Base-by-base conservation (phyloP, 2,329 filamentous ascomycete species). In the Hypocrella siamensis region DNA sequence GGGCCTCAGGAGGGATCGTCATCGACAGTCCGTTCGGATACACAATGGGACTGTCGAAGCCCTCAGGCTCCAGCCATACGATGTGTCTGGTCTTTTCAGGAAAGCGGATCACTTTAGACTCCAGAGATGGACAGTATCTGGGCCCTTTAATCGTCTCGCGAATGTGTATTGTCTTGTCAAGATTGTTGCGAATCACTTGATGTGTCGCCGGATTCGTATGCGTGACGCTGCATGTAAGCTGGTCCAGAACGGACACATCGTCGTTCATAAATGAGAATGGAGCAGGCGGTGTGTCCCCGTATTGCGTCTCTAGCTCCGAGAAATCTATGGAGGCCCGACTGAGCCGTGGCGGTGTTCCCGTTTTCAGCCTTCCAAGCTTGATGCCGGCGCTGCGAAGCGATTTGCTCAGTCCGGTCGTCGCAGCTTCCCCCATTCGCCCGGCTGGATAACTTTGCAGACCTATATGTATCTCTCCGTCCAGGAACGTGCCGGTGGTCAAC, bases 11-110 rank as follows among this genome's bases (percentile, higher is more conserved):
- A 0, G 90, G 90, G 3, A 98, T 76, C 0, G 90, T 98, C 84
- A 96, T 96, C 18, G 85, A 93, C 25, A 98, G 76, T 1, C 90
- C 90, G 46, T 98, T 98, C 1, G 90, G 90, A 48, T 98, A 98
- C 34, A 98, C 77, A 28, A 93, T 67, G 42, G 92, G 74, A 48
- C 73, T 92, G 40, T 86, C 71, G 46, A 94, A 92, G 3, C 90
- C 90, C 61, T 98, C 90, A 0, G 88, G 90, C 52, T 98, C 90
- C 11, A 98, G 72, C 90, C 90, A 98, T 33, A 98, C 79, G 41
- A 93, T 82, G 46, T 98, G 90, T 5, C 66, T 67, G 15, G 75
- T 61, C 50, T 85, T 90, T 39, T 90, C 68, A 4, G 74, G 65
- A 49, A 98, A 98, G 7, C 82, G 75, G 28, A 94, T 78, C 31